Base-by-base conservation (phyloP, 2,329 filamentous ascomycete genomes). In the Colletotrichum lindemuthianum region DNA sequence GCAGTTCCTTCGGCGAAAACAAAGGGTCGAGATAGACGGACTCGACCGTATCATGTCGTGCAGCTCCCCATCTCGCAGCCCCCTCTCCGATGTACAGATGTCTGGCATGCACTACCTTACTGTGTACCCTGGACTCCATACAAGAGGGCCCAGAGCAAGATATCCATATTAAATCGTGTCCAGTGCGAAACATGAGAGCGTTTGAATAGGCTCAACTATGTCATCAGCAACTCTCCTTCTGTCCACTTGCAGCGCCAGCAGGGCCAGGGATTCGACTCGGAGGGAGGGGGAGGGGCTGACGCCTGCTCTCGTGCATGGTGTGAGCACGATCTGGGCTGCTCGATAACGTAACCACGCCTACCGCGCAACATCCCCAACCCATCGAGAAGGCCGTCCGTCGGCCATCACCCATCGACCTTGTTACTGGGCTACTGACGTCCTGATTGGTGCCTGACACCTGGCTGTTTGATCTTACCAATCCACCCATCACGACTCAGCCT, bases 271-370 rank as follows among this genome's bases (percentile, higher is more conserved):
- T 63, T 33, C 15, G 41, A 57, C 41, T n/a, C 12, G 15, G 34
- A 47, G 58, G 61, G 51, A 61, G 61, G 47, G 58, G 51, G 58
- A 65, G 51, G 61, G 58, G 58, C 51, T 47, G n/a, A 24, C 50
- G 51, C 61, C 40, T 61, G 41, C 39, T 57, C 34, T 50, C 41
- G n/a, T 51, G 47, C 45, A 60, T 55, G 56, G 60, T 24, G 24
- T 24, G 50, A 39, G 34, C 57, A 55, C 44, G 36, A 40, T 37
- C 56, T 60, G 50, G 58, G 45, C 36, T 65, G 45, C 41, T 47
- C 41, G 58, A 65, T 57, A 57, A 61, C 51, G 47, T 65, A 52
- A 65, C 55, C 61, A 65, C 52, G 61, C 50, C 51, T 59, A 47
- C 45, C 43, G 41, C 47, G 16, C 51, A 41, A 39, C 37, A 50